These are phyloP conservation scores for Leccinum proliferum DNA, from an alignment of 1,284 basidiomycete genomes.

Conservation along the genomic window DNA sequence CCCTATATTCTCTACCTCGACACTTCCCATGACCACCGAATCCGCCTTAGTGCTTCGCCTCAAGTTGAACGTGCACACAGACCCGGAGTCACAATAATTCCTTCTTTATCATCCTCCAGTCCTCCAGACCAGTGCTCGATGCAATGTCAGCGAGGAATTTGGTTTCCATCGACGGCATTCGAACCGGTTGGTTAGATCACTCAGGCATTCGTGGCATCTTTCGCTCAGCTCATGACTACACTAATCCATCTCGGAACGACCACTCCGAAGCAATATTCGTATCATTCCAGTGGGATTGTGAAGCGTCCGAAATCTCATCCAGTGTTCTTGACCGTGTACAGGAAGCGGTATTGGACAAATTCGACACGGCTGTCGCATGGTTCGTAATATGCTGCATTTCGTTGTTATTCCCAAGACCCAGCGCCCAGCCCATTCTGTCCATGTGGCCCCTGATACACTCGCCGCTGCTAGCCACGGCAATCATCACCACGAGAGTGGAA, in stretches of 20 bases:
- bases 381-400: constrained; percentile 6
- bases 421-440: constrained; percentile 3
- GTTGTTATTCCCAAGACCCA: not conserved
- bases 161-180: constrained; percentile 3
- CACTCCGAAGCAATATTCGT: constrained; percentile 25
- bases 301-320: constrained; percentile 26
- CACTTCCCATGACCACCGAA: not conserved
- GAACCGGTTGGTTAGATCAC: constrained; percentile 24
- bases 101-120: constrained; percentile 3
- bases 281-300: constrained; percentile 37
- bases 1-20: not conserved
- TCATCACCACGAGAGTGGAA: constrained; percentile 1
- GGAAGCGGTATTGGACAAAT: constrained; percentile 11
- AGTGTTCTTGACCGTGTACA: constrained; percentile 16
- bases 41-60: not conserved
- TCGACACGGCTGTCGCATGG: constrained; percentile 27
- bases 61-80: not conserved
- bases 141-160: constrained; percentile 10
- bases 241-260: constrained; percentile 23
- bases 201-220: not conserved
- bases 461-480: not conserved
- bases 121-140: constrained; percentile 7
- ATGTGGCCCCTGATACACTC: constrained; percentile 6
- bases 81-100: not conserved
- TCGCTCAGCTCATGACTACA: not conserved